Conservation (phyloP, 768 basidiomycete species). For the Auricularia sp. region DNA sequence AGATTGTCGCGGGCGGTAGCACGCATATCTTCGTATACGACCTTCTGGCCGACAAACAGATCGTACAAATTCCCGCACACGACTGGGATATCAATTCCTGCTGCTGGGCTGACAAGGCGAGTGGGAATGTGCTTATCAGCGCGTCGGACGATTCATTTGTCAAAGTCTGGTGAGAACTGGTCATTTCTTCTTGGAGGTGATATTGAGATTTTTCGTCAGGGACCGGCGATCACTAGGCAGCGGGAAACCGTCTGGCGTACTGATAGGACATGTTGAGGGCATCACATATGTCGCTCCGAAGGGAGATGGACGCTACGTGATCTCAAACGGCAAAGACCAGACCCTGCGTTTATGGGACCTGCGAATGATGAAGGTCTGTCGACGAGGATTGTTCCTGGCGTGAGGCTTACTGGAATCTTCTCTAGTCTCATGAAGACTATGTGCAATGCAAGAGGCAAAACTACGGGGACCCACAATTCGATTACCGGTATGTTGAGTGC, state of each 20-base stretch:
- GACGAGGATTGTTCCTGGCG: background rate
- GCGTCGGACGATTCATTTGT: slow-evolving; percentile 91
- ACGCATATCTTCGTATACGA: slow-evolving; percentile 77
- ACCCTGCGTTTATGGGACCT: slow-evolving; percentile 87
- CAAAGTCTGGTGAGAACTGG: slow-evolving; percentile 73
- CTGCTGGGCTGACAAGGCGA: slow-evolving; percentile 89
- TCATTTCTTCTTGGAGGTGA: background rate
- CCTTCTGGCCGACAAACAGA: slow-evolving; percentile 64
- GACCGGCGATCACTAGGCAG: slow-evolving; percentile 39
- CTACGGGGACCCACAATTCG: slow-evolving; percentile 56
- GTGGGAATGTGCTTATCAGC: slow-evolving; percentile 89
- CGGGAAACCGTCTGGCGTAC: slow-evolving; percentile 77
- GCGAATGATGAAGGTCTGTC: slow-evolving; percentile 72
- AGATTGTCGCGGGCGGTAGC: slow-evolving; percentile 86
- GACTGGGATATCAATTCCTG: slow-evolving; percentile 87
- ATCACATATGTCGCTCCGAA: slow-evolving; percentile 92
- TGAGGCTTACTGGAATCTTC: background rate
- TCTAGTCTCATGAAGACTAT: slow-evolving; percentile 37
- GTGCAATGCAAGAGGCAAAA: slow-evolving; percentile 36
- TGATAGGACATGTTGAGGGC: slow-evolving; percentile 93
- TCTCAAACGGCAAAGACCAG: slow-evolving; percentile 96
- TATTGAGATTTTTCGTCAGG: slow-evolving; percentile 23
- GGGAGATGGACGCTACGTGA: slow-evolving; percentile 89
- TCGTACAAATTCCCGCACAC: slow-evolving; percentile 82
- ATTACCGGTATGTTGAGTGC: slow-evolving; percentile 60